These are phyloP conservation scores for Zasmidium citrigriseum DNA, from an alignment of 2,329 filamentous ascomycete species.

Conservation along the genomic window DNA sequence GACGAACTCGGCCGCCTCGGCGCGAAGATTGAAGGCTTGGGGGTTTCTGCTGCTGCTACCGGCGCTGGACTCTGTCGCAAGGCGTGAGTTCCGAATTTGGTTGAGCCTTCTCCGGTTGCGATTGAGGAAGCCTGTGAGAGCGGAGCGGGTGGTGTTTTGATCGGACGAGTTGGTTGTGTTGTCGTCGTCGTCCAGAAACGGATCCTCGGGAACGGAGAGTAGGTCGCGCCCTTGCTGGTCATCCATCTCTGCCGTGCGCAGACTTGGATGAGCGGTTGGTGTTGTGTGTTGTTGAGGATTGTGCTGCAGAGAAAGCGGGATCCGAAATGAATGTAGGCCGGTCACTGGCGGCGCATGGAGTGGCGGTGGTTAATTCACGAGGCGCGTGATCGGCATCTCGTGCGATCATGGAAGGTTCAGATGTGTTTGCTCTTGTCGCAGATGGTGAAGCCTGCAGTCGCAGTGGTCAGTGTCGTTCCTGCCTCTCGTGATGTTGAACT, in stretches of 20 bases:
- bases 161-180: not conserved
- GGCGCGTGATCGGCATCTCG: too few species aligned
- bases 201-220: not conserved
- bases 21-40: slow-evolving; percentile 18
- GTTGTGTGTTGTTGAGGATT: not conserved
- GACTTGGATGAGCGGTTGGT: too few species aligned
- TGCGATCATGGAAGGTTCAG: too few species aligned
- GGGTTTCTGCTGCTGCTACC: slow-evolving; percentile 2
- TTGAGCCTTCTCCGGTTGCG: not conserved
- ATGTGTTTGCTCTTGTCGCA: too few species aligned
- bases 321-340: not conserved
- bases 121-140: too few species aligned
- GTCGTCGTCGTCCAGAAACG: not conserved
- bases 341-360: too few species aligned
- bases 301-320: not conserved
- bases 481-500: too few species aligned
- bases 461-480: too few species aligned
- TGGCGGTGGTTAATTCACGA: too few species aligned
- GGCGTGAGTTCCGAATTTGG: not conserved
- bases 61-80: not conserved
- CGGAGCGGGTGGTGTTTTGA: too few species aligned
- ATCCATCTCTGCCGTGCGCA: not conserved
- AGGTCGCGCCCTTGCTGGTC: not conserved
- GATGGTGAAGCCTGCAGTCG: too few species aligned
- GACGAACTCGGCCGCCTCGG: slow-evolving; percentile 26